Evolutionary conservation across 805 yeast species (phyloP).

Genomic region (Lipomyces japonicus): DNA sequence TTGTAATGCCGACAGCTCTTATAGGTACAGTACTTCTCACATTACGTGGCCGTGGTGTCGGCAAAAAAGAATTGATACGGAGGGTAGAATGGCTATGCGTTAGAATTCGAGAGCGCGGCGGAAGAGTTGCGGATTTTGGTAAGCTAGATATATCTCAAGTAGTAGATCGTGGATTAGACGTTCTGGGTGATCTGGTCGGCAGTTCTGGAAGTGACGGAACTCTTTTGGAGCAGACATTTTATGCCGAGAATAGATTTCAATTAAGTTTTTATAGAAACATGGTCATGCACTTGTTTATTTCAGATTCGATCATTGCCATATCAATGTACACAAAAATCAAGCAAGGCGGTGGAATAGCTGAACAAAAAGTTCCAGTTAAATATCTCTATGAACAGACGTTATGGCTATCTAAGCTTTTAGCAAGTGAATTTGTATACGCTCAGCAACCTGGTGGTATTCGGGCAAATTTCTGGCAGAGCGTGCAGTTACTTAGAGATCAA

Average conservation of each 20-base stretch:
- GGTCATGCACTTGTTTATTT: conserved; percentile 52
- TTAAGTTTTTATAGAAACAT: conserved; percentile 57
- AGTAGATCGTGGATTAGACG: conserved; percentile 41
- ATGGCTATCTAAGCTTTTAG: conserved; percentile 39
- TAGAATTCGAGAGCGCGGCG: conserved; percentile 39
- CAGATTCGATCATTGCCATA: conserved; percentile 48
- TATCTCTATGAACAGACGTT: conserved; percentile 35
- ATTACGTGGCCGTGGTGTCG: conserved; percentile 41
- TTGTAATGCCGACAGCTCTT: conserved; percentile 52
- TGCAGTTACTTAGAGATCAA: conserved; percentile 34
- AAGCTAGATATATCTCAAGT: conserved; percentile 35
- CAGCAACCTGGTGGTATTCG: conserved; percentile 37
- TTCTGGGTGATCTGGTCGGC: conserved; percentile 41
- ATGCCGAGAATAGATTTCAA: conserved; percentile 51
- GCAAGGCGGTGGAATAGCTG: conserved; percentile 29
- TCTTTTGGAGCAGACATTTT: conserved; percentile 40
- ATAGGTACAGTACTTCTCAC: conserved; percentile 48
- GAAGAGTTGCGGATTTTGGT: conserved; percentile 40
- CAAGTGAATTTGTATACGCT: conserved; percentile 42
- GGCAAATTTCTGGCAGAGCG: conserved; percentile 35
- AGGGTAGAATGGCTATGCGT: conserved; percentile 39
- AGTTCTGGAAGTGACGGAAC: conserved; percentile 27
- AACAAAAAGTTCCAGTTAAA: conserved; percentile 30
- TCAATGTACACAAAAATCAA: conserved; percentile 38
- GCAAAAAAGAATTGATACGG: conserved; percentile 36